Conservation (phyloP, 257 asterid species). For the Knoxia roxburghii region DNA sequence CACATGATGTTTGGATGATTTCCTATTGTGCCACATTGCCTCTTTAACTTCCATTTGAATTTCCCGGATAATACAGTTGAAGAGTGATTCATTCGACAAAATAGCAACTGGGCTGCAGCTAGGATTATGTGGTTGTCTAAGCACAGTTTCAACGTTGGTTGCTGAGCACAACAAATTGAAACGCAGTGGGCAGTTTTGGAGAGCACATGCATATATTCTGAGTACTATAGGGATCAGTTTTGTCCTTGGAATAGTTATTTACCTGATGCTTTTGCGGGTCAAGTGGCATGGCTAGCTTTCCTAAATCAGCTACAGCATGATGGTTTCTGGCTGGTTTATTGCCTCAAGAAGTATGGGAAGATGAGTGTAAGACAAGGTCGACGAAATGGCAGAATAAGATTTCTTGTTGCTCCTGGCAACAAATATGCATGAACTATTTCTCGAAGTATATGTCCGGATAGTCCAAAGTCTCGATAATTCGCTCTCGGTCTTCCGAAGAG, state of each 20-base stretch:
- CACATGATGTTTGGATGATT: not conserved
- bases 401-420: too few species aligned
- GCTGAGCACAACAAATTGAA: slow-evolving; percentile 74
- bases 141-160: slow-evolving; percentile 71
- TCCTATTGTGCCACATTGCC: not conserved
- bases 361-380: not conserved
- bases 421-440: too few species aligned
- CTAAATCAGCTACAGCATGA: not conserved
- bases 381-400: not conserved
- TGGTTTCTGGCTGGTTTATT: not conserved
- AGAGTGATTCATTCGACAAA: slow-evolving; percentile 33
- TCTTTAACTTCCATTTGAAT: not conserved
- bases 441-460: too few species aligned
- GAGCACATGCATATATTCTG: slow-evolving; percentile 56
- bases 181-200: slow-evolving; percentile 48
- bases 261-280: slow-evolving; percentile 57
- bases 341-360: not conserved
- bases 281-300: slow-evolving; percentile 26
- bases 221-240: slow-evolving; percentile 41
- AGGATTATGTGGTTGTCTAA: slow-evolving; percentile 82
- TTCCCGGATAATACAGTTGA: slow-evolving; percentile 33
- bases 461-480: too few species aligned
- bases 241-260: slow-evolving; percentile 53
- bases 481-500: too few species aligned
- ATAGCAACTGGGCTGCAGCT: slow-evolving; percentile 56